Conservation (phyloP, 129 eudicot genomes). For the Smallanthus sonchifolius region DNA sequence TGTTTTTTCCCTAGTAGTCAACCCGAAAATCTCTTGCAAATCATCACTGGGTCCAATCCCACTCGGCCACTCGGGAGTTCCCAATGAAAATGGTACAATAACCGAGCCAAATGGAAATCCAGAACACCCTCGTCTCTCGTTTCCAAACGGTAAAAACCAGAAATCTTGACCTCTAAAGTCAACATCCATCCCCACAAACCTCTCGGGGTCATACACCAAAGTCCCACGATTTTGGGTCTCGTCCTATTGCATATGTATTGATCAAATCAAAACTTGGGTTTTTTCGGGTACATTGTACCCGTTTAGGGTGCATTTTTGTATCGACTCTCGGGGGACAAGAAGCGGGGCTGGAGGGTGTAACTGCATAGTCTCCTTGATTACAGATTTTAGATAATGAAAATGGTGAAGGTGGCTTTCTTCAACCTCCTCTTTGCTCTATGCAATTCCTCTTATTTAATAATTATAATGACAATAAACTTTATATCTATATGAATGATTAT, state of each 20-base stretch:
- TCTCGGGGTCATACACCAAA: constrained; percentile 39
- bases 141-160: constrained; percentile 51
- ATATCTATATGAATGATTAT: too few relatives aligned
- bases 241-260: constrained; percentile 46
- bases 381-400: constrained; percentile 40
- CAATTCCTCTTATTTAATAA: constrained; percentile 29
- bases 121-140: constrained; percentile 57
- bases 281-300: constrained; percentile 43
- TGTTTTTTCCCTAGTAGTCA: constrained; percentile 39
- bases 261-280: constrained; percentile 43
- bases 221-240: constrained; percentile 50
- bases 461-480: too few relatives aligned
- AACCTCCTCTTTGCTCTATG: constrained; percentile 27
- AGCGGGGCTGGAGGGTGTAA: constrained; percentile 56
- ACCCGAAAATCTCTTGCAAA: constrained; percentile 41
- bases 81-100: constrained; percentile 54
- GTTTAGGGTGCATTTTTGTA: constrained; percentile 34
- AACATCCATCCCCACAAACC: constrained; percentile 34
- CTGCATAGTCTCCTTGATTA: constrained; percentile 52
- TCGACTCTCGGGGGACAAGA: constrained; percentile 49
- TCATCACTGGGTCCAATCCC: constrained; percentile 31
- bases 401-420: constrained; percentile 36
- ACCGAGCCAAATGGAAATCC: constrained; percentile 44
- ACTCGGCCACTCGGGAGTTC: constrained; percentile 37
- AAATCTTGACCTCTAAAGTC: constrained; percentile 55